phyloP scores from a whole-genome alignment of 2,329 filamentous ascomycete species.

The Drechslerella dactyloides region DNA sequence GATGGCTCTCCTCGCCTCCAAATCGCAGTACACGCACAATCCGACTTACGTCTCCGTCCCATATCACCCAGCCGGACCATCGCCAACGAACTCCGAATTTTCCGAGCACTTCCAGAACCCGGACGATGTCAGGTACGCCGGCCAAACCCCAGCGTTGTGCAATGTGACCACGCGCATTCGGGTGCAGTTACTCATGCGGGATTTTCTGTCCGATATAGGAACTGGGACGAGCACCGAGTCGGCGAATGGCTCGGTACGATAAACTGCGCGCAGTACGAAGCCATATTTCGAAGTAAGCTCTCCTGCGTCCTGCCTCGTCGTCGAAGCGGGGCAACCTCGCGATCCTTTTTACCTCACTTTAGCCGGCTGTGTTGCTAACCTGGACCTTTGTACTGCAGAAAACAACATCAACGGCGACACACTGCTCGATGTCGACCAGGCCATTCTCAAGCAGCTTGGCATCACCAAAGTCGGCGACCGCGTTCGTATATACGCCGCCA shows the following conservation, averaged over 20 bases:
- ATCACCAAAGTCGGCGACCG: constrained; percentile 97
- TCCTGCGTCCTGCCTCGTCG: constrained; percentile 64
- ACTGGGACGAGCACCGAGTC: constrained; percentile 88
- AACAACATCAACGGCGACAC: constrained; percentile 99
- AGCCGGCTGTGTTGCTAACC: constrained; percentile 38
- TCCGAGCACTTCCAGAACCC: constrained; percentile 53
- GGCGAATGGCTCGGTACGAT: constrained; percentile 89
- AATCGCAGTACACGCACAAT: constrained; percentile 54
- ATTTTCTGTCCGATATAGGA: constrained; percentile 16
- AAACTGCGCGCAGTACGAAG: constrained; percentile 90
- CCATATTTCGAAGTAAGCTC: constrained; percentile 60
- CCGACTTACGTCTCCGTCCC: constrained; percentile 52
- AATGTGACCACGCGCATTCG: constrained; percentile 43
- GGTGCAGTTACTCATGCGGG: constrained; percentile 57
- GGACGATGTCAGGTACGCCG: constrained; percentile 54
- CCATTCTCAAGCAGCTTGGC: constrained; percentile 94
- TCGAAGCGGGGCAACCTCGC: constrained; percentile 14
- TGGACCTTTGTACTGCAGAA: constrained; percentile 60
- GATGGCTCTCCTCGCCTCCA: constrained; percentile 55
- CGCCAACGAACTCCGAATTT: constrained; percentile 55
- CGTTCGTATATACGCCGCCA: constrained; percentile 84
- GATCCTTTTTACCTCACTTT: not conserved
- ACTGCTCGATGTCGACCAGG: constrained; percentile 94
- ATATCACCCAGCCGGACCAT: constrained; percentile 53
- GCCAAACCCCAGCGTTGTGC: constrained; percentile 3